Evolutionary conservation across 2,329 filamentous ascomycete genomes (phyloP).

Genomic region (Apiospora marii): DNA sequence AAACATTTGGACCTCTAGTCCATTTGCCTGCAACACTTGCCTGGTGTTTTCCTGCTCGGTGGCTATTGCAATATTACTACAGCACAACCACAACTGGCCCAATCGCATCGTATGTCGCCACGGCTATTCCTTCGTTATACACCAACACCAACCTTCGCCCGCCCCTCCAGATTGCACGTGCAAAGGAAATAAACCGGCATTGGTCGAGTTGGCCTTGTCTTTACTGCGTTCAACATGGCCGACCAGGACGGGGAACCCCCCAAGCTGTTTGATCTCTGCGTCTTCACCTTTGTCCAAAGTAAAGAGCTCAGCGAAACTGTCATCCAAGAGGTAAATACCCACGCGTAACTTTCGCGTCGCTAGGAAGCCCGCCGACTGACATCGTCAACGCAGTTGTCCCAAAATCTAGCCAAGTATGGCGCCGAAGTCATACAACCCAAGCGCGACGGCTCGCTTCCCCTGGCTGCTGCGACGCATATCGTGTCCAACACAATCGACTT

Average conservation of each 20-base stretch:
- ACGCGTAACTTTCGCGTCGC: constrained; percentile 16
- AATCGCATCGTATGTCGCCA: neutral
- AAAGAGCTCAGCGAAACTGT: constrained; percentile 35
- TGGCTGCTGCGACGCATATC: constrained; percentile 62
- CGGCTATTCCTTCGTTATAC: neutral
- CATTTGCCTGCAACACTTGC: neutral
- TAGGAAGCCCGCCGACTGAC: neutral
- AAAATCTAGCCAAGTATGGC: constrained; percentile 56
- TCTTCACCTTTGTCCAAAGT: constrained; percentile 39
- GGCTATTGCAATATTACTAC: neutral
- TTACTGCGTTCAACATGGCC: constrained; percentile 35
- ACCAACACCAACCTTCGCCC: neutral
- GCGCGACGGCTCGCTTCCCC: constrained; percentile 56
- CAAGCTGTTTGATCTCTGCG: constrained; percentile 39
- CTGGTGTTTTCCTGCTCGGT: neutral
- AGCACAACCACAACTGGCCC: neutral
- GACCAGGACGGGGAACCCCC: constrained; percentile 34
- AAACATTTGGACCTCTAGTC: neutral
- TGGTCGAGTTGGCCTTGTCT: neutral
- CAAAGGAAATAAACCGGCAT: neutral
- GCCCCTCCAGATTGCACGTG: neutral
- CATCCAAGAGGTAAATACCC: constrained; percentile 37
- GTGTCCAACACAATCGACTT: constrained; percentile 85
- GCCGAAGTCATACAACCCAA: constrained; percentile 56
- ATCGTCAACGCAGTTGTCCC: constrained; percentile 48